Conservation (phyloP, 2,329 filamentous ascomycete genomes). For the Penicillium freii region DNA sequence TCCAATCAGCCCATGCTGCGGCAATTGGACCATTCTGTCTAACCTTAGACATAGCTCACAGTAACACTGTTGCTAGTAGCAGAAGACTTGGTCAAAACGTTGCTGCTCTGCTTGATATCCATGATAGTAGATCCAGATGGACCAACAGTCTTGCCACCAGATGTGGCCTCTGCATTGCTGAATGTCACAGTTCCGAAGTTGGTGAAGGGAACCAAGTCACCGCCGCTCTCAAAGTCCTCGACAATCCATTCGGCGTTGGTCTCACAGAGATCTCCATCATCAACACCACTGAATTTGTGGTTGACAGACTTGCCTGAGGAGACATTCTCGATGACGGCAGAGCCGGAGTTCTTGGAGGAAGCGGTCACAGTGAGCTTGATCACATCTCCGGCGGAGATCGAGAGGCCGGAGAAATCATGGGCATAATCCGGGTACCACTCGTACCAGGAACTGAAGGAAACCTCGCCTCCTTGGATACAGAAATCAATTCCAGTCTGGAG, state of each 20-base stretch:
- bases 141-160: conserved; percentile 28
- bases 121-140: conserved; percentile 42
- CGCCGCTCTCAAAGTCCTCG: conserved; percentile 48
- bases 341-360: conserved; percentile 41
- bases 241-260: conserved; percentile 63
- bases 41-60: not conserved
- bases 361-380: conserved; percentile 45
- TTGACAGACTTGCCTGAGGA: conserved; percentile 50
- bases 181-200: conserved; percentile 52
- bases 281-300: conserved; percentile 48
- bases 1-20: not conserved
- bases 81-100: conserved; percentile 33
- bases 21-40: not conserved
- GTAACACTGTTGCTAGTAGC: not conserved
- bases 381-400: conserved; percentile 43
- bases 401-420: conserved; percentile 50
- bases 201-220: conserved; percentile 44
- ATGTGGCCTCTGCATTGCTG: conserved; percentile 37
- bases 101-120: conserved; percentile 44
- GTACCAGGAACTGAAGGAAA: conserved; percentile 57
- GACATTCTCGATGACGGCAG: conserved; percentile 48
- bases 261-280: conserved; percentile 47
- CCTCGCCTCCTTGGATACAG: conserved; percentile 40
- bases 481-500: conserved; percentile 58
- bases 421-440: conserved; percentile 59